These are phyloP conservation scores for Acer campestre DNA, from an alignment of 345 rosid species.

Conservation along the genomic window DNA sequence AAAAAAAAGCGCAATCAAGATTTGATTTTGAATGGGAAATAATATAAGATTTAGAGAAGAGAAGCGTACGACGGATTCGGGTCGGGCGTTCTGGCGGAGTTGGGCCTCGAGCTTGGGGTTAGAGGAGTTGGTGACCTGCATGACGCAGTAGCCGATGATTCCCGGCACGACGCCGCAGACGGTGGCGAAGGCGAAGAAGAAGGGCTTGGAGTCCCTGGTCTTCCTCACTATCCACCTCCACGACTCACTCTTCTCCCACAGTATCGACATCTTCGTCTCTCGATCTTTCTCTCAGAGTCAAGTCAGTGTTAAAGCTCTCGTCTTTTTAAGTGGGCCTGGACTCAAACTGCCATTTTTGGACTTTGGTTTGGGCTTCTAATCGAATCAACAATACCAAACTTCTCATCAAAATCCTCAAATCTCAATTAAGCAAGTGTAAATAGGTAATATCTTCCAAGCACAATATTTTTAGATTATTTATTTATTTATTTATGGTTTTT, in stretches of 20 bases:
- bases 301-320: too few relatives aligned
- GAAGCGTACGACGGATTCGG: slow-evolving; percentile 65
- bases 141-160: slow-evolving; percentile 79
- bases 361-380: not conserved
- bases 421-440: too few relatives aligned
- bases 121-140: slow-evolving; percentile 78
- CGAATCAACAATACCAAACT: too few relatives aligned
- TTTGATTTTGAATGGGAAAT: too few relatives aligned
- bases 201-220: slow-evolving; percentile 82
- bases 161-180: slow-evolving; percentile 92
- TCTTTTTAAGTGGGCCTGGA: not conserved
- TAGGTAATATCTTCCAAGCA: too few relatives aligned
- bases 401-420: too few relatives aligned
- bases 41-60: not conserved
- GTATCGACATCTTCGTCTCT: slow-evolving; percentile 46
- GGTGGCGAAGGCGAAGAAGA: slow-evolving; percentile 89
- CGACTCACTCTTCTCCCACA: slow-evolving; percentile 68
- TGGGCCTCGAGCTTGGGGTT: slow-evolving; percentile 82
- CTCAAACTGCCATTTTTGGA: too few relatives aligned
- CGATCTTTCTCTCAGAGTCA: not conserved
- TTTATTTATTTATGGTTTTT: too few relatives aligned
- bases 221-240: slow-evolving; percentile 84
- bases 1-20: too few relatives aligned
- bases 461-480: too few relatives aligned
- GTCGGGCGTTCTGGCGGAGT: slow-evolving; percentile 79